A percentile compares a stretch with the other conserved stretches of the same genome.
Conservation (phyloP, 352 stramenopile species). For the Plasmopara halstedii region DNA sequence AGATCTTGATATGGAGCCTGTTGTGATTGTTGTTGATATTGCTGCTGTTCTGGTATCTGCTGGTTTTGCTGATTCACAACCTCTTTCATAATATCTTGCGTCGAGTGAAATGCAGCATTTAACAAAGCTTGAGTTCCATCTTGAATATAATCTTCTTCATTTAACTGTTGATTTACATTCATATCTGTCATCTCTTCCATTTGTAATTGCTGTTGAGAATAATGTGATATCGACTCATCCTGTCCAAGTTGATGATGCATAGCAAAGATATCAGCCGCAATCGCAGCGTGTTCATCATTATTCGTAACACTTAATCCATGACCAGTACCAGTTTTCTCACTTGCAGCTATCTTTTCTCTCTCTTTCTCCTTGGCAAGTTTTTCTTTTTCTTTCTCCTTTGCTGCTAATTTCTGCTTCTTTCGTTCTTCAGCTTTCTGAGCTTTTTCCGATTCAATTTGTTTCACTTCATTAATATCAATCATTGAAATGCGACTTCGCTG, state of each 20-base stretch:
- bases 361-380: conserved; percentile 26
- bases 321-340: conserved; percentile 14
- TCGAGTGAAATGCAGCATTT: conserved; percentile 65
- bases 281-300: conserved; percentile 29
- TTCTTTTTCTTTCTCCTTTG: conserved; percentile 33
- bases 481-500: conserved; percentile 81
- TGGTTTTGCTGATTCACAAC: conserved; percentile 46
- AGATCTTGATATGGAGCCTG: too few species aligned
- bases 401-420: conserved; percentile 59
- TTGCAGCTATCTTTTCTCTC: conserved; percentile 17
- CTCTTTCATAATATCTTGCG: conserved; percentile 65
- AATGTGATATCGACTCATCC: conserved; percentile 15
- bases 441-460: conserved; percentile 84
- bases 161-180: conserved; percentile 9
- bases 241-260: conserved; percentile 28
- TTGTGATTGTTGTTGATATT: conserved; percentile 27
- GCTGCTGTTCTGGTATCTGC: conserved; percentile 27
- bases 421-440: conserved; percentile 75
- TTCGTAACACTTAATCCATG: conserved; percentile 3
- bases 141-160: conserved; percentile 26
- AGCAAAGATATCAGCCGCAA: conserved; percentile 28
- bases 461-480: conserved; percentile 84
- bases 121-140: conserved; percentile 63
- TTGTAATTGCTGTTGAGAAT: conserved; percentile 17
- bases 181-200: conserved; percentile 4